A percentile compares a stretch with the other conserved stretches of the same genome.
Evolutionary conservation across 2,329 filamentous ascomycete species (phyloP).

Genomic region (Monilinia fructigena): DNA sequence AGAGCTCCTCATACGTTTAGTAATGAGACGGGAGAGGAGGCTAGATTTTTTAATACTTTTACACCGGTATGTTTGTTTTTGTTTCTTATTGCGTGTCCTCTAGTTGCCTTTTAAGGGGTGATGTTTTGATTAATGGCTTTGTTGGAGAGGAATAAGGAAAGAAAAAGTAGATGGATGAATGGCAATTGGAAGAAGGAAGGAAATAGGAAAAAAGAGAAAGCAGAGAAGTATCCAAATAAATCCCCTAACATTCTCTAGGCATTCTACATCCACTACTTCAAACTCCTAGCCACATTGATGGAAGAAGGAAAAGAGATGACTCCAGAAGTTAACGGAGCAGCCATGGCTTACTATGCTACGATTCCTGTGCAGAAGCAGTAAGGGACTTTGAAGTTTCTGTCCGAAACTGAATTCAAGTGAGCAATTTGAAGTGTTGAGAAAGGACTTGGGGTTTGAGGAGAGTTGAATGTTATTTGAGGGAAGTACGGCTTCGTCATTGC

Average conservation of each 20-base stretch:
- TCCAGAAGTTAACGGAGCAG: constrained; percentile 10
- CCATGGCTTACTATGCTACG: constrained; percentile 23
- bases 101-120: not conserved
- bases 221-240: not conserved
- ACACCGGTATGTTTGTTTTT: constrained; percentile 8
- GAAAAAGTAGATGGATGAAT: too few species aligned
- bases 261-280: constrained; percentile 23
- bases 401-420: not conserved
- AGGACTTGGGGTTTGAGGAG: not conserved
- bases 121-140: not conserved
- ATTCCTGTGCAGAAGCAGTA: constrained; percentile 8
- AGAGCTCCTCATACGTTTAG: constrained; percentile 21
- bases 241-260: not conserved
- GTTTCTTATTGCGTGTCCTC: not conserved
- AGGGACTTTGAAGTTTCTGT: not conserved
- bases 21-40: constrained; percentile 17
- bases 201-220: not conserved
- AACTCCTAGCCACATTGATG: constrained; percentile 10
- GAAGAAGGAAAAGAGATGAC: constrained; percentile 20
- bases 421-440: not conserved
- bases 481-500: too few species aligned
- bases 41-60: constrained; percentile 17
- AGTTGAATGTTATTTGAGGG: too few species aligned
- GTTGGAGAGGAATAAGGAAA: not conserved
- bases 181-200: not conserved